Base-by-base conservation (phyloP, 2,329 filamentous ascomycete species). In the Cercospora canescens region DNA sequence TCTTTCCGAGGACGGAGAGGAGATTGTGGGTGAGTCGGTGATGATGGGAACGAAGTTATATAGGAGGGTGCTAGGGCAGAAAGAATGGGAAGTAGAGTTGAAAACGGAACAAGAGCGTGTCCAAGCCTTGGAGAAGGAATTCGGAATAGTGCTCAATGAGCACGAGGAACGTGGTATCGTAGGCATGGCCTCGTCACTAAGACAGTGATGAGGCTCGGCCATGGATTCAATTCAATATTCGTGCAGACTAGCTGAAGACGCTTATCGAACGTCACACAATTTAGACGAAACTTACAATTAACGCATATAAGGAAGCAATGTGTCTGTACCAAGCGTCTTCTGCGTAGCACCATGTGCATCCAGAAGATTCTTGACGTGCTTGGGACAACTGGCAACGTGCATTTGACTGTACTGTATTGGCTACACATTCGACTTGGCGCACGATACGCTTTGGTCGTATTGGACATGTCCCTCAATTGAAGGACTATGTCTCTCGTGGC, bases 21-120 rank as follows among this genome's bases (percentile, higher is more conserved):
- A 78, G 37, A 60, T 81, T 52, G 69, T 75, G 1, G 79, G 78
- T 11, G 77, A 75, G 2, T 76, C 77, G 50, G 78, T 77, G 4
- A 57, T 85, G 56, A 76, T 80, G 34, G 79, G 79, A 2, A 79
- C 80, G 0, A 75, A 79, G 18, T 78, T 84, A 24, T 84, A 84
- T 67, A 76, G 78, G 75, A 79, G 81, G 58, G 72, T 82, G 14
- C 70, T 77, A n/a, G 82, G 81, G 1, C 74, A 76, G 64, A 82
- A 80, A 41, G 76, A 77, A 45, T 72, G 78, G 35, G 75, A 81
- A 48, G 74, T 79, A 37, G 72, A 76, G 2, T 79, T 83, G 52
- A 69, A 77, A 55, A 71, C 72, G 3, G 81, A 85, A 60, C 73
- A 76, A 24, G 80, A 82, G 28, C 78, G 82, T 41, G 37, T 83